Base-by-base conservation (phyloP, 23 red algal genomes). In the Pyropia yezoensis region DNA sequence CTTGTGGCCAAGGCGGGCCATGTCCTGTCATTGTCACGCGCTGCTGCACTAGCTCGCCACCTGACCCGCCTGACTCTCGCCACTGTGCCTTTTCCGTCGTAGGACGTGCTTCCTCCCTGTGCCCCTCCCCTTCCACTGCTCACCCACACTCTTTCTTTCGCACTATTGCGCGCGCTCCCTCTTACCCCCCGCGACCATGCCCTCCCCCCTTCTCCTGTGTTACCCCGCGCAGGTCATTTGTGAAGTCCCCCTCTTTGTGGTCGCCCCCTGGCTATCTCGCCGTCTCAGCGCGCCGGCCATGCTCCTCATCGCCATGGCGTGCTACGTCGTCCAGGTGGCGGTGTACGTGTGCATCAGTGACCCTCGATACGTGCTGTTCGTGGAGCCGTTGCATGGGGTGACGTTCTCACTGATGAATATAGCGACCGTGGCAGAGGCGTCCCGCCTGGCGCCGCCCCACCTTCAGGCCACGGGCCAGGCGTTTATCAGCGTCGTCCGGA, bases 371-470 rank as follows among this genome's bases (percentile, higher is more conserved):
- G 57, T 90, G 7, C 65, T 90, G 18, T 34, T 83, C 8, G 52
- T 81, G 8, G 86, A 90, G 28, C 73, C 76, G 18, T 18, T 90
- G 8, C 86, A 90, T 57, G 86, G 86, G 16, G 55, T 90, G 11
- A 90, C 86, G 7, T 90, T 76, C 61, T 62, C 57, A 1, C 23
- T 62, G 16, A 50, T 90, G 20, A 18, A 59, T 1, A 67, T 62
- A 19, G 70, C 71, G 23, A 50, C 77, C 7, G 69, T 67, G 3
- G 66, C 64, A 13, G 70, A 51, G 63, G 57, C 73, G 24, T 52
- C 66, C 16, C 64, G 69, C 50, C 65, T 78, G 45, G 61, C 62
- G 7, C 76, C 77, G 20, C 57, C 49, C 13, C 29, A 82, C 24
- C 47, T 82, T 3, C 63, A 77, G 18, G 52, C 86, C 19, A 82